Evolutionary conservation across 2,329 filamentous ascomycete species (phyloP).

Genomic region (Fusarium kyushuense): DNA sequence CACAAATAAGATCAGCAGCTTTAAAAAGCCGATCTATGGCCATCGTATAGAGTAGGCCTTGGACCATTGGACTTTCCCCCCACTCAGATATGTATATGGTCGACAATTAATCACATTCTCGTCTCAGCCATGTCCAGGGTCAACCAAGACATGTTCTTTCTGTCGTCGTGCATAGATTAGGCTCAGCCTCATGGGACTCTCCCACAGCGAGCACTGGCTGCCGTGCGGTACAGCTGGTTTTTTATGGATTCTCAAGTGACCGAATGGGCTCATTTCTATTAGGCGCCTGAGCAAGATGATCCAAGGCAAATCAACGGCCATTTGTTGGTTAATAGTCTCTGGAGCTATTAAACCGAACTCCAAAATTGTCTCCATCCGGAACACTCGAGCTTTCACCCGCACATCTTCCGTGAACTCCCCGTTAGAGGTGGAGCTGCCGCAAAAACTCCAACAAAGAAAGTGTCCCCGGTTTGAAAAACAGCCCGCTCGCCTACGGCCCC

Average conservation of each 20-base stretch:
- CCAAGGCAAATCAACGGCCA: not conserved
- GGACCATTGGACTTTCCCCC: conserved; percentile 10
- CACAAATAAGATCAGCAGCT: conserved; percentile 3
- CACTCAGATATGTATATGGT: conserved; percentile 22
- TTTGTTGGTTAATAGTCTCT: conserved; percentile 15
- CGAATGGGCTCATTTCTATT: conserved; percentile 3
- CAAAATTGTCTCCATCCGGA: conserved; percentile 21
- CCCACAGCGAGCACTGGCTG: conserved; percentile 14
- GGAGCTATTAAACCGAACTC: conserved; percentile 8
- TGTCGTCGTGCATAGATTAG: conserved; percentile 14
- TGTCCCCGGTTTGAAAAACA: conserved; percentile 32
- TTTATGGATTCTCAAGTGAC: not conserved
- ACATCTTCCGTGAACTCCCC: conserved; percentile 43
- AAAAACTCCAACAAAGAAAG: conserved; percentile 39
- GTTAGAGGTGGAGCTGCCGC: conserved; percentile 37
- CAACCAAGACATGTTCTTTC: conserved; percentile 21
- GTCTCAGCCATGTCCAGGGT: conserved; percentile 4
- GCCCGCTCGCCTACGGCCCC: conserved; percentile 39
- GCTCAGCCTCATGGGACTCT: conserved; percentile 27
- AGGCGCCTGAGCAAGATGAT: not conserved
- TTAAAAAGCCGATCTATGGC: not conserved
- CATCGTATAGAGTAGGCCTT: not conserved
- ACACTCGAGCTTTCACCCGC: conserved; percentile 20
- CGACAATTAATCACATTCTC: conserved; percentile 10
- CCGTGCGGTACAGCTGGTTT: not conserved